phyloP scores from a whole-genome alignment of 2,329 filamentous ascomycete species.

The Lomentospora prolificans region DNA sequence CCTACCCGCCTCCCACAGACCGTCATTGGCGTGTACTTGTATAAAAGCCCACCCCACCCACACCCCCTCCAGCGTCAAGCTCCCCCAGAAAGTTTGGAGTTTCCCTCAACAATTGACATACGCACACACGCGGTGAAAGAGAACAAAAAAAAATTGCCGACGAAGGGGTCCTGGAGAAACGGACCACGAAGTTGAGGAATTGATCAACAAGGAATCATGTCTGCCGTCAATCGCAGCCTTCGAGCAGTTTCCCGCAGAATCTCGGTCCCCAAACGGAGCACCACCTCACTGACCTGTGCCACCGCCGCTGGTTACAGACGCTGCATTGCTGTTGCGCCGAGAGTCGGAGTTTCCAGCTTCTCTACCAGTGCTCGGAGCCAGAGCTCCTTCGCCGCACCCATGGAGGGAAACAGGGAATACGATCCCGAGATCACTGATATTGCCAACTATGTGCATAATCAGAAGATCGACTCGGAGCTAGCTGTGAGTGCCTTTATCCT shows the following conservation, averaged over 20 bases:
- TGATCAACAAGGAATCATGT: constrained; percentile 29
- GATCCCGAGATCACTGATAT: constrained; percentile 94
- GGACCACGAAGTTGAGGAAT: constrained; percentile 2
- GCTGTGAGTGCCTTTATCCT: constrained; percentile 54
- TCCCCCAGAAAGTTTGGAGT: background rate
- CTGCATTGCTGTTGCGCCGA: constrained; percentile 17
- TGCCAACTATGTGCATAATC: constrained; percentile 88
- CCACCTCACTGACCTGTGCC: constrained; percentile 10
- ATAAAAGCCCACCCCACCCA: background rate
- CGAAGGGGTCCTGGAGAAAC: background rate
- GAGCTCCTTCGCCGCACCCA: constrained; percentile 28
- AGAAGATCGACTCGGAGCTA: constrained; percentile 80
- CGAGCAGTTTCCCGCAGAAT: constrained; percentile 37
- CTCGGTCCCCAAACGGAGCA: constrained; percentile 16
- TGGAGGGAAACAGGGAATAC: constrained; percentile 51
- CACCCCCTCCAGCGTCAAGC: background rate
- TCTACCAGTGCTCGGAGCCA: constrained; percentile 3
- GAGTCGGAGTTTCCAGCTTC: constrained; percentile 14
- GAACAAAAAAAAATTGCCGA: background rate
- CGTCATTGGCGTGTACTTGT: background rate
- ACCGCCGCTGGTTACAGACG: constrained; percentile 10
- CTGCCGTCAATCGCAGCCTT: constrained; percentile 43
- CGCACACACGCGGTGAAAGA: background rate
- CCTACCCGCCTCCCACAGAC: background rate
- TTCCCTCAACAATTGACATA: background rate